Conservation (phyloP, 148 eudicot species). For the Spergularia marina region DNA sequence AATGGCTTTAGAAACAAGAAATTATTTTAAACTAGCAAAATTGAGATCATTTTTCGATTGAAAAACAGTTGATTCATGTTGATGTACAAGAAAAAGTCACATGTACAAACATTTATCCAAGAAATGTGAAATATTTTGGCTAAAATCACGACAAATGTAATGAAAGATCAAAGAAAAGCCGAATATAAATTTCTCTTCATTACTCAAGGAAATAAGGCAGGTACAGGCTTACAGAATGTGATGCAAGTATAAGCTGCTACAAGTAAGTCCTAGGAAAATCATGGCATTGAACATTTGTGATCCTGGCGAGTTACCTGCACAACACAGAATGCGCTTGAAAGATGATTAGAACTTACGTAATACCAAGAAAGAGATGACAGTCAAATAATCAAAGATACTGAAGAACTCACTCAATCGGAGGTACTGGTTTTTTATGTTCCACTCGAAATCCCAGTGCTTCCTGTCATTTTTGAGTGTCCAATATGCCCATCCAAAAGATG, state of each 20-base stretch:
- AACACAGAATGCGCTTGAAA: not conserved
- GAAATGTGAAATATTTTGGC: not conserved
- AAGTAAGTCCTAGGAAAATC: constrained; percentile 28
- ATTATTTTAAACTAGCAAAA: not conserved
- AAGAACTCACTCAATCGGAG: constrained; percentile 50
- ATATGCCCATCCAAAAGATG: constrained; percentile 87
- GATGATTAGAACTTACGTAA: not conserved
- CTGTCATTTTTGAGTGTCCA: constrained; percentile 79
- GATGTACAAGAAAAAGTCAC: not conserved
- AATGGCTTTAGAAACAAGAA: too few relatives aligned
- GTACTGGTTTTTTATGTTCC: constrained; percentile 60
- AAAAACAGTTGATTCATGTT: not conserved
- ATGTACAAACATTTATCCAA: not conserved
- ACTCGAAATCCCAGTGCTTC: constrained; percentile 82
- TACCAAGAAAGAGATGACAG: not conserved
- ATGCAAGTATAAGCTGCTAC: constrained; percentile 30
- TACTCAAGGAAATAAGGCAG: not conserved
- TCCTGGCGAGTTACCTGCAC: constrained; percentile 25
- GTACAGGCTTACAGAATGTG: constrained; percentile 15
- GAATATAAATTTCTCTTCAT: constrained; percentile 9
- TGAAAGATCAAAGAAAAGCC: constrained; percentile 12
- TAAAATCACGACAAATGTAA: not conserved
- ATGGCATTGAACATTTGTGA: constrained; percentile 5
- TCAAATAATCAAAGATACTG: not conserved
- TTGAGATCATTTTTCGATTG: not conserved